These are phyloP conservation scores for Colletotrichum godetiae DNA, from an alignment of 2,329 filamentous ascomycete genomes.

Conservation along the genomic window DNA sequence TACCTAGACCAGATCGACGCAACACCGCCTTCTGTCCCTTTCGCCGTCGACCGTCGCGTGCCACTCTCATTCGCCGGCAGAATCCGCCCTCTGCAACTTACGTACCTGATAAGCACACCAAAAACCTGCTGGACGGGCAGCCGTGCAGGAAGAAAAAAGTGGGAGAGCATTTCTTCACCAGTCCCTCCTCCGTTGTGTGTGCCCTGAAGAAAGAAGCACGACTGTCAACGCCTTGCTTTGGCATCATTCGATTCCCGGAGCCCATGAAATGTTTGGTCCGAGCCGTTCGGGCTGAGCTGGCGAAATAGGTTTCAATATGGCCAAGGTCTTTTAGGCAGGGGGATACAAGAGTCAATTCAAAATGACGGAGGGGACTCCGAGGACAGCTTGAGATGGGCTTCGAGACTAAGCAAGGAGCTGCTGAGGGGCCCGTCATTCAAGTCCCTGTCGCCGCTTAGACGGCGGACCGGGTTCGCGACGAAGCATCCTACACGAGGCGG, in stretches of 20 bases:
- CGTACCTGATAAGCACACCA: constrained; percentile 32
- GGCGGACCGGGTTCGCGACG: constrained; percentile 20
- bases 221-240: neutral
- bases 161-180: constrained; percentile 20
- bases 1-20: constrained; percentile 15
- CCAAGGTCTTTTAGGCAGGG: neutral
- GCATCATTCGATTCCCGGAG: neutral
- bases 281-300: neutral
- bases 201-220: neutral
- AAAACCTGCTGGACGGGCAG: constrained; percentile 36
- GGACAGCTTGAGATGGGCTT: neutral
- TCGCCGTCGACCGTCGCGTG: neutral
- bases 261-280: too few relatives aligned
- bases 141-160: constrained; percentile 34
- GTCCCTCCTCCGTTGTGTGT: neutral
- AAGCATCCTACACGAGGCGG: neutral
- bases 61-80: constrained; percentile 26
- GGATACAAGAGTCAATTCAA: neutral
- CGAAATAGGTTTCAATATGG: neutral
- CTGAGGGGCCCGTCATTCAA: constrained; percentile 11
- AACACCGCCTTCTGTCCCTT: constrained; percentile 1
- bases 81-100: constrained; percentile 30
- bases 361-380: neutral
- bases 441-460: constrained; percentile 28
- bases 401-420: neutral